Percentiles rank a stretch among this genome's conserved stretches.
phyloP scores from a whole-genome alignment of 768 basidiomycete genomes.

The Termitomyces sp. region DNA sequence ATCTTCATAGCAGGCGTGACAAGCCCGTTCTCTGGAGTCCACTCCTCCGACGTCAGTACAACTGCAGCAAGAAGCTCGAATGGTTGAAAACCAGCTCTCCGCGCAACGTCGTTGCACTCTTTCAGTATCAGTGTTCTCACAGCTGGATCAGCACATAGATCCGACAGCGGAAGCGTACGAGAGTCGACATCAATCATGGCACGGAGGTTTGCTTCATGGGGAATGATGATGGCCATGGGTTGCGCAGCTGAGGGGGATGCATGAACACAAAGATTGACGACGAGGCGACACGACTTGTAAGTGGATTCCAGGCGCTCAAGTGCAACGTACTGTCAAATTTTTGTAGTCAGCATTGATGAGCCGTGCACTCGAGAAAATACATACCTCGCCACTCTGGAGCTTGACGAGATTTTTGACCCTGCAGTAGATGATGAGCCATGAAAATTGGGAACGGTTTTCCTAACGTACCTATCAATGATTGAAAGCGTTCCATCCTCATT shows the following conservation, averaged over 20 bases:
- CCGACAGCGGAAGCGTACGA: constrained; percentile 29
- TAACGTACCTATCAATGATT: constrained; percentile 78
- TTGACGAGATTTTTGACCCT: constrained; percentile 21
- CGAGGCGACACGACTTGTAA: constrained; percentile 80
- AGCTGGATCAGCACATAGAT: constrained; percentile 53
- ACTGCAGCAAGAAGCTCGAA: constrained; percentile 77
- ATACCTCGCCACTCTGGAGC: constrained; percentile 22
- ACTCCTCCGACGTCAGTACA: constrained; percentile 78
- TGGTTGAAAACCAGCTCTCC: constrained; percentile 78
- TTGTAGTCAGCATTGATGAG: background rate
- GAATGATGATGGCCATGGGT: constrained; percentile 82
- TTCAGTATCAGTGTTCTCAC: constrained; percentile 64
- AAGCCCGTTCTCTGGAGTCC: constrained; percentile 86
- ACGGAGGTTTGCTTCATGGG: constrained; percentile 73
- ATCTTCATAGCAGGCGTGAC: constrained; percentile 94
- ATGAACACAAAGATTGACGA: constrained; percentile 79
- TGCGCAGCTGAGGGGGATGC: constrained; percentile 73
- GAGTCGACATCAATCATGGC: constrained; percentile 5
- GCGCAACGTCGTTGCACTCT: constrained; percentile 73
- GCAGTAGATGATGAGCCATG: background rate
- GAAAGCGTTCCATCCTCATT: constrained; percentile 87
- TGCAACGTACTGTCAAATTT: constrained; percentile 71
- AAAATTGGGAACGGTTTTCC: background rate
- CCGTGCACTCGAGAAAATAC: background rate
- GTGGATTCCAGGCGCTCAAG: constrained; percentile 87